Conservation (phyloP, 306 rosid species). For the Pyrus pyrifolia region DNA sequence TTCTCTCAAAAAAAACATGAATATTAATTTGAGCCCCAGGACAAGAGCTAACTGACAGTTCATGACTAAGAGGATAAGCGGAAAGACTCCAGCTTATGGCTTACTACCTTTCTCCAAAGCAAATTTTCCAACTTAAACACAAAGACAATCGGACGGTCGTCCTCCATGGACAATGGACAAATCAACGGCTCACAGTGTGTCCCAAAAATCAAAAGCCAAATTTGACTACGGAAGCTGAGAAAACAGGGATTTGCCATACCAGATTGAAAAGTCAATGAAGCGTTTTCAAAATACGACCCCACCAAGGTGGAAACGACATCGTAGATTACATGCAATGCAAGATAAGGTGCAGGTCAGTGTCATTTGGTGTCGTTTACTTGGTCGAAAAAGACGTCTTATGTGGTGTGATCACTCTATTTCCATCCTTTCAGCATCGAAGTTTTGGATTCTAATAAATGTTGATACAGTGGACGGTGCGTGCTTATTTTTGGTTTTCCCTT, state of each 20-base stretch:
- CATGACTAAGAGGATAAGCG: constrained; percentile 9
- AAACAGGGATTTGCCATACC: not conserved
- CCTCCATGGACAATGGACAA: not conserved
- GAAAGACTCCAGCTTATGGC: not conserved
- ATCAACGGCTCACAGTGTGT: not conserved
- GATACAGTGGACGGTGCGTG: not conserved
- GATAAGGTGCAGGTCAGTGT: not conserved
- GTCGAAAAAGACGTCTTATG: constrained; percentile 6
- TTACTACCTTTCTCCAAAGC: not conserved
- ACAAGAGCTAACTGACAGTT: not conserved
- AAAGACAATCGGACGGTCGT: not conserved
- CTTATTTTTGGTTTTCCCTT: not conserved
- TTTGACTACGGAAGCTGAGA: not conserved
- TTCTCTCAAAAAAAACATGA: not conserved
- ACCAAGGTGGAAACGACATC: constrained; percentile 5
- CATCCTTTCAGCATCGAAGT: not conserved
- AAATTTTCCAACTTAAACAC: not conserved
- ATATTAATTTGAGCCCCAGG: not conserved
- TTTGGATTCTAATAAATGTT: not conserved
- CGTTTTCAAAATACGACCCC: not conserved
- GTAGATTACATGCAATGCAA: not conserved
- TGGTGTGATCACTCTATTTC: not conserved
- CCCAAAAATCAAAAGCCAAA: constrained; percentile 1
- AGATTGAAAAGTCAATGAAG: constrained; percentile 3
- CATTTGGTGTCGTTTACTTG: constrained; percentile 18